Base-by-base conservation (phyloP, 805 yeast genomes). In the Ogataea polymorpha region DNA sequence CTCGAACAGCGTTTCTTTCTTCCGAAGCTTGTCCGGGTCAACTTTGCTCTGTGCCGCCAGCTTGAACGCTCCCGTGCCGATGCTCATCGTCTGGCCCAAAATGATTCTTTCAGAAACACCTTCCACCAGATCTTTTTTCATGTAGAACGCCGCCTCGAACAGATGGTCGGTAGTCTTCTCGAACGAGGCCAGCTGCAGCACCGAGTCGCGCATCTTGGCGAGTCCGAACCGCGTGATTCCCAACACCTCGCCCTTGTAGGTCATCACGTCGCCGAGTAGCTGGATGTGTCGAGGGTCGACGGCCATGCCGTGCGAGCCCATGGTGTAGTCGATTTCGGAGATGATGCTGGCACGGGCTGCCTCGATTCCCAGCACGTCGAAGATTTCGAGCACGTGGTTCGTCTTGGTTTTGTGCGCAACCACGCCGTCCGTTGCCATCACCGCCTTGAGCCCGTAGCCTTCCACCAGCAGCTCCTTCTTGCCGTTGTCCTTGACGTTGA, bases 231-330 rank as follows among this genome's bases (percentile, higher is more conserved):
- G 79, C 2, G 99, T 93, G 61, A 93, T 93, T 65, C 99, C 99
- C 53, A 95, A 74, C 10, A 93, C 96, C 62, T 93, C 99, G 45
- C 99, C 99, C 68, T 93, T 93, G 65, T 87, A 93, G 0, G 98
- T 88, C 99, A 93, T 93, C 36, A 93, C 98, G 65, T 93, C 99
- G 50, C 99, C 99, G 49, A 93, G 70, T 34, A 93, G 71, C 69
- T 93, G 98, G 62, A 95, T 90, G 65, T 93, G 99, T 73, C 99
- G 96, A 46, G 98, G 99, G 73, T 93, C 99, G 36, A 93, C 97
- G 63, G 96, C 87, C 99, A 93, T 93, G 67, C 99, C 99, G 72
- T 93, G 99, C 66, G 89, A 88, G 61, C 96, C 82, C 99, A 93
- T 93, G 41, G 99, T 93, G 61, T 89, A 89, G 60, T 86, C 96